A percentile compares a stretch with the other conserved stretches of the same genome.
Conservation (phyloP, 2,329 filamentous ascomycete genomes). For the Tolypocladium inflatum region DNA sequence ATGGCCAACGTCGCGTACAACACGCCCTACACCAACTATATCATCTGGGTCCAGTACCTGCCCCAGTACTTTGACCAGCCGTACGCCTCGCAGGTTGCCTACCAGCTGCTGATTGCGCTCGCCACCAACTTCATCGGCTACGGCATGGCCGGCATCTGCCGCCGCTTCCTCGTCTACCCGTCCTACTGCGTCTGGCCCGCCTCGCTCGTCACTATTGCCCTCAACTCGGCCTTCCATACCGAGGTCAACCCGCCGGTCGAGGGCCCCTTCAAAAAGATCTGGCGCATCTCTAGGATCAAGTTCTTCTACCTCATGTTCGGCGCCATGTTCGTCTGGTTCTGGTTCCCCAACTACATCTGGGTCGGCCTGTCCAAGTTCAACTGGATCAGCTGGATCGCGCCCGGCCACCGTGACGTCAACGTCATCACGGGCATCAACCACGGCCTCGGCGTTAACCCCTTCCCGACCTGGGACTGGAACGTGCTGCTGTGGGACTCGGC, state of each 20-base stretch:
- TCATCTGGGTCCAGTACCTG: conserved; percentile 44
- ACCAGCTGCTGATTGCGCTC: conserved; percentile 45
- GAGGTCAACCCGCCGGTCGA: conserved; percentile 28
- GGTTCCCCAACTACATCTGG: conserved; percentile 48
- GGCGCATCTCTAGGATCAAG: conserved; percentile 37
- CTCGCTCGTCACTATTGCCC: conserved; percentile 43
- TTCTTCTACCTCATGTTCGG: conserved; percentile 42
- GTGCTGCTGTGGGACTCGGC: conserved; percentile 31
- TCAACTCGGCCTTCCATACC: conserved; percentile 44
- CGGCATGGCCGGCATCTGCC: conserved; percentile 44
- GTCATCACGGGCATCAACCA: conserved; percentile 33
- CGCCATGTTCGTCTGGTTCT: conserved; percentile 49
- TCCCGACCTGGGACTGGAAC: conserved; percentile 40
- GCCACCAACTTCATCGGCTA: conserved; percentile 52
- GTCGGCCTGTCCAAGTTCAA: conserved; percentile 41
- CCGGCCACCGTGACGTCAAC: conserved; percentile 31
- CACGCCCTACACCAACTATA: conserved; percentile 44
- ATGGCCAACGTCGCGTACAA: conserved; percentile 51
- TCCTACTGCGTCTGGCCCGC: conserved; percentile 49
- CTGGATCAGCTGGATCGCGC: conserved; percentile 49
- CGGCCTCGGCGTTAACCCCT: conserved; percentile 35
- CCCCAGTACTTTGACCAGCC: conserved; percentile 44
- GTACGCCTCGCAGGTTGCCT: conserved; percentile 41
- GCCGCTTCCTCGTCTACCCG: conserved; percentile 46
- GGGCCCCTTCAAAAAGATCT: conserved; percentile 32